Base-by-base conservation (phyloP, 371 early-diverging fungal genomes). In the Vairimorpha ceranae region DNA sequence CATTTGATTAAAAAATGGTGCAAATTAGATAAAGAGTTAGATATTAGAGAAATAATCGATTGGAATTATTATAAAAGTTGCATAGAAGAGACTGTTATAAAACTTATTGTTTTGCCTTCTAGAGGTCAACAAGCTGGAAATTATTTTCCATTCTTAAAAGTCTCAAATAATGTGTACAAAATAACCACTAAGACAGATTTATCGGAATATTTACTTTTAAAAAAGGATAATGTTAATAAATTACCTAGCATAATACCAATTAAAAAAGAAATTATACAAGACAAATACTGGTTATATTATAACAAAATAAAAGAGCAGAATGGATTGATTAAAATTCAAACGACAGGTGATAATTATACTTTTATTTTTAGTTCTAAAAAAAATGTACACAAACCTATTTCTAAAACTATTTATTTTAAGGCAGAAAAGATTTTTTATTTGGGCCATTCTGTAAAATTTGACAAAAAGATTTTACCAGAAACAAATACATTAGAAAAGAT, bases 31-130 rank as follows among this genome's bases (percentile, higher is more conserved):
- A 86, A 45, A 86, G 87, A 72, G 86, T 89, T 81, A 90, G 93
- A 79, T 89, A 93, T 77, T 87, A 93, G 46, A 52, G 88, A 89
- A 29, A 89, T 99, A 33, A 77, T 99, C 19, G 98, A 99, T 84
- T 99, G 99, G 99, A 84, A 88, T 48, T 99, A 99, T 83, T 99
- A 99, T 80, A 74, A 91, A 66, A 94, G 94, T 74, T 89, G 98
- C 38, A 91, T 97, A 73, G 92, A 91, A 19, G 88, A 89, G 25
- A 92, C 93, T 0, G 90, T 99, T 75, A 93, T 92, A 78, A 94
- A 95, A 80, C 84, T 97, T 46, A 93, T 99, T 74, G 92, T 95
- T 2, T 93, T 99, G 76, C 99, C 99, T 2, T 97, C 97, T 1
- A 92, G 94, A 2, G 90, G 93, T 90, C 98, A 99, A 82, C 87